These are phyloP conservation scores for Calonectria crousiana DNA, from an alignment of 2,329 filamentous ascomycete species.

Conservation along the genomic window DNA sequence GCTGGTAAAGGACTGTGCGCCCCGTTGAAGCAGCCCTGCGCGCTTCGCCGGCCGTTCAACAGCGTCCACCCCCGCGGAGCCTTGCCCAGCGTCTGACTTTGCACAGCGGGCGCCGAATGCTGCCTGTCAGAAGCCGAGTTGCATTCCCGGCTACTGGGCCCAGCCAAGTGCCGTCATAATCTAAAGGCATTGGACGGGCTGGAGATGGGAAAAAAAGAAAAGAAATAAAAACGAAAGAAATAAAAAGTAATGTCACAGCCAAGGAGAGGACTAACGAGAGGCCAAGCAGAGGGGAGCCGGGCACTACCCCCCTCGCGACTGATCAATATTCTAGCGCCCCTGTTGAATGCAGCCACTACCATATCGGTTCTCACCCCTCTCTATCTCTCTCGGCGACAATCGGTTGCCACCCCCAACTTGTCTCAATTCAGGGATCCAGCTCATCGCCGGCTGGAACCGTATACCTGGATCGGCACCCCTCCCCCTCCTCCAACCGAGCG, in stretches of 20 bases:
- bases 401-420: background rate
- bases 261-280: background rate
- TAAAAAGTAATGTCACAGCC: background rate
- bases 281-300: background rate
- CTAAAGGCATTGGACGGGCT: background rate
- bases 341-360: background rate
- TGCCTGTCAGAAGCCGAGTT: background rate
- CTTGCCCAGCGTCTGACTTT: background rate
- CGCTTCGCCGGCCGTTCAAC: background rate
- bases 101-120: background rate
- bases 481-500: background rate
- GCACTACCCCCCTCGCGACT: background rate
- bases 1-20: background rate
- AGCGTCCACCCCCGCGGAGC: background rate
- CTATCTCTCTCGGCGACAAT: background rate
- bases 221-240: no score
- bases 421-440: conserved; percentile 1
- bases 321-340: background rate
- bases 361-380: background rate
- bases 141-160: background rate
- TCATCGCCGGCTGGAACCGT: conserved; percentile 12
- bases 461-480: background rate
- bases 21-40: conserved; percentile 2
- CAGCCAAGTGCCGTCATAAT: background rate
- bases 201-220: background rate